Conservation (phyloP, 177 flowering plant genomes). For the Telopea speciosissima region DNA sequence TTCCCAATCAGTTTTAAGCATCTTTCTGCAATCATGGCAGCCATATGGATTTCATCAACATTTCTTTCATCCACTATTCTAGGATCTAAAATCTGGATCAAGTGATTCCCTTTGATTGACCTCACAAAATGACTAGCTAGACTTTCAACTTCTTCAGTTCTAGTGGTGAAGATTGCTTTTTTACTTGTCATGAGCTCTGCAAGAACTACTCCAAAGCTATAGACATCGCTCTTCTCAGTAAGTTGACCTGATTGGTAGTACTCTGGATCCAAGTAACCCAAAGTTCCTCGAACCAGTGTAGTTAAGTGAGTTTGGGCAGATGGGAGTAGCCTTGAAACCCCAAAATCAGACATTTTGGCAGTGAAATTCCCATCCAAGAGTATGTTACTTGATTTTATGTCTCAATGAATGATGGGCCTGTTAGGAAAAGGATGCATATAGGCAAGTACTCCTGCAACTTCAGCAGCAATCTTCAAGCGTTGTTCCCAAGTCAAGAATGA, state of each 20-base stretch:
- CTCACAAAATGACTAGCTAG: not conserved
- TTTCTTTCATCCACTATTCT: not conserved
- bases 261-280: not conserved
- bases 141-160: not conserved
- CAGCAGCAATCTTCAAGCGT: not conserved
- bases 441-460: not conserved
- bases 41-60: not conserved
- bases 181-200: not conserved
- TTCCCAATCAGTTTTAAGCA: not conserved
- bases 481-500: not conserved
- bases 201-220: conserved; percentile 1
- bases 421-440: not conserved
- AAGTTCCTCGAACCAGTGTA: not conserved
- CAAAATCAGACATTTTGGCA: not conserved
- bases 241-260: not conserved
- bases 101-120: not conserved
- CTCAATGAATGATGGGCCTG: not conserved
- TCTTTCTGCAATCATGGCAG: not conserved
- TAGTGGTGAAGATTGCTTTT: not conserved
- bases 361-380: not conserved
- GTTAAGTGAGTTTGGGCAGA: not conserved
- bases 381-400: not conserved
- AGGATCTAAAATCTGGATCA: not conserved
- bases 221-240: not conserved
- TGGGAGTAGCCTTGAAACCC: not conserved